phyloP scores from a whole-genome alignment of 768 basidiomycete species.

The Auriculariales sp. region DNA sequence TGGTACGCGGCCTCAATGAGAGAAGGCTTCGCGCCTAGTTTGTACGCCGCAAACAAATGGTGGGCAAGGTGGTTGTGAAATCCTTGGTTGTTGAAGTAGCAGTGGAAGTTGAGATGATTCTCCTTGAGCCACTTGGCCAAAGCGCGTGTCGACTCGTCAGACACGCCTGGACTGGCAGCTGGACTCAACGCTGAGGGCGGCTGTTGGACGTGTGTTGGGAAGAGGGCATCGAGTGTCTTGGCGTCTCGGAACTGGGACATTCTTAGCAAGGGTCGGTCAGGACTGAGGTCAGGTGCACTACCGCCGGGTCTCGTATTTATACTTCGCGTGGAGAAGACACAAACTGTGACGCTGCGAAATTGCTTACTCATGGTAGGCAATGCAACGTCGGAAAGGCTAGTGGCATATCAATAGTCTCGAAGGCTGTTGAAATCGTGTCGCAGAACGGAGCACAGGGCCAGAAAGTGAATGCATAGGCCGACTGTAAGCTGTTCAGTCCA shows the following conservation, averaged over 20 bases:
- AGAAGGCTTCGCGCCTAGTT: constrained; percentile 33
- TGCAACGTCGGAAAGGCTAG: too few relatives aligned
- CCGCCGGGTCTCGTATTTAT: too few relatives aligned
- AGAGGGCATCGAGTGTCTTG: neutral
- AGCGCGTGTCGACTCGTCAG: constrained; percentile 5
- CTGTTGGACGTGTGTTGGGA: neutral
- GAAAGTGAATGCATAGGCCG: too few relatives aligned
- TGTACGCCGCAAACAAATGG: constrained; percentile 39
- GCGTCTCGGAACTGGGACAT: neutral
- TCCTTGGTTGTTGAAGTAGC: constrained; percentile 27
- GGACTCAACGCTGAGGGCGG: neutral
- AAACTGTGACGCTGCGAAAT: too few relatives aligned
- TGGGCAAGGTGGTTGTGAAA: constrained; percentile 48
- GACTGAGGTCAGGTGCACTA: too few relatives aligned
- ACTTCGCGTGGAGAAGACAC: too few relatives aligned
- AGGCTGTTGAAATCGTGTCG: too few relatives aligned
- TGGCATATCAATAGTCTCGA: too few relatives aligned
- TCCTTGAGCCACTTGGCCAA: constrained; percentile 22
- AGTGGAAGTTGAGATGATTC: constrained; percentile 39
- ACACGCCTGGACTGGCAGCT: constrained; percentile 6
- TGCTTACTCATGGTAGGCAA: too few relatives aligned
- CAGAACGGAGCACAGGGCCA: too few relatives aligned
- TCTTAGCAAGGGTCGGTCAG: neutral
- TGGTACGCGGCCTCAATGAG: constrained; percentile 37
- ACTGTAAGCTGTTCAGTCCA: too few relatives aligned